Conservation (phyloP, 805 yeast species). For the Citeromyces matritensis region DNA sequence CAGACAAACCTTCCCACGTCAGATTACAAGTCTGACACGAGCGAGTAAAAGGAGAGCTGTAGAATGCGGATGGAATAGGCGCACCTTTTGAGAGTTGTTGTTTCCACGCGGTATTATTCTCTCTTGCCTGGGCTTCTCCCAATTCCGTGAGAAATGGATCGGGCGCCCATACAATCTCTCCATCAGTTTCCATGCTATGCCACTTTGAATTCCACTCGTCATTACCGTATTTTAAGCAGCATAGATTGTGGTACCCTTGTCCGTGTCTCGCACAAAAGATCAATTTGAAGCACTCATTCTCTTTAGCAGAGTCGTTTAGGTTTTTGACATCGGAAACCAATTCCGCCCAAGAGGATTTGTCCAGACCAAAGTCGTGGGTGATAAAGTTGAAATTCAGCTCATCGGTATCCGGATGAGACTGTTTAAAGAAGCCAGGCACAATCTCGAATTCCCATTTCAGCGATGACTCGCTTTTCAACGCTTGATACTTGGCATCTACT, state of each 20-base stretch:
- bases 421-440: conserved; percentile 34
- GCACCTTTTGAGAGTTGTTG: conserved; percentile 28
- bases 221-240: conserved; percentile 37
- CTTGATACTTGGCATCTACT: conserved; percentile 9
- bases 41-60: conserved; percentile 50
- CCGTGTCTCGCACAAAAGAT: conserved; percentile 52
- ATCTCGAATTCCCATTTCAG: conserved; percentile 31
- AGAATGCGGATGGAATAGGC: conserved; percentile 40
- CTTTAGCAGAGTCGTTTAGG: conserved; percentile 18
- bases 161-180: conserved; percentile 39
- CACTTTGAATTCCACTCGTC: conserved; percentile 44
- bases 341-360: conserved; percentile 22
- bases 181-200: conserved; percentile 37
- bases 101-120: conserved; percentile 26
- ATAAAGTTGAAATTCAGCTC: conserved; percentile 29
- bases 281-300: conserved; percentile 28
- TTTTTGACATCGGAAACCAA: conserved; percentile 15
- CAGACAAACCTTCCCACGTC: conserved; percentile 17
- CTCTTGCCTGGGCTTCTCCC: conserved; percentile 42
- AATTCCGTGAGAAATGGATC: conserved; percentile 42
- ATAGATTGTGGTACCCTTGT: conserved; percentile 50
- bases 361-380: conserved; percentile 26
- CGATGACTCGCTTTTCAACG: conserved; percentile 10
- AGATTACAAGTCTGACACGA: conserved; percentile 38
- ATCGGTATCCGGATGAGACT: conserved; percentile 24